Base-by-base conservation (phyloP, 2,329 filamentous ascomycete genomes). In the Calonectria honghensis region DNA sequence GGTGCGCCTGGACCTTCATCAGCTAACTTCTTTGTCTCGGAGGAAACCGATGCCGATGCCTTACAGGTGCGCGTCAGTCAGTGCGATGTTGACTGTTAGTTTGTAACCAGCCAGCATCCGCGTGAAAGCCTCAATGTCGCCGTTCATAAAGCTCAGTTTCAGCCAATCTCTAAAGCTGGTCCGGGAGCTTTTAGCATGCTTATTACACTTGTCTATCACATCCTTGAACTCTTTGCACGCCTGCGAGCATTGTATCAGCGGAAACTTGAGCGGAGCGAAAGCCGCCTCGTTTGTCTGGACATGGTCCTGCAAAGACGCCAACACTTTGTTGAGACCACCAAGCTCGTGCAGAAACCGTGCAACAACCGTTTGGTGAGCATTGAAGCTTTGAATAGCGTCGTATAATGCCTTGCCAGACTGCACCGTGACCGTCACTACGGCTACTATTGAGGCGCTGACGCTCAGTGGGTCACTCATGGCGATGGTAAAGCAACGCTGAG, bases 131-230 rank as follows among this genome's bases (percentile, higher is more conserved):
- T 20, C 31, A 45, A 72, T 32, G 27, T 52, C 50, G 52, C 63
- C 54, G 18, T 66, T 57, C 70, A 72, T 72, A 52, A 67, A 72
- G 14, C 63, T 72, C 29, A 72, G n/a, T 10, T 13, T 72, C 20
- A 39, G 9, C 70, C 70, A 72, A 31, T 72, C 70, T 18, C 70
- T 51, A 63, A 72, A 68, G 59, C 70, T 72, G 4, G 70, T 61
- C 14, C 63, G 27, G 6, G 70, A 57, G 29, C 35, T 37, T 27
- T 37, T 31, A n/a, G 51, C 48, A 45, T 59, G 61, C 24, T 50
- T 67, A 50, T 18, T 48, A 24, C 61, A 48, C 45, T 59, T 68
- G 20, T 61, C 57, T 64, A 70, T 35, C 16, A 57, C 31, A n/a
- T 48, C 63, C 24, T 59, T 72, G 51, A 63, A 57, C 24, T 51